phyloP scores from a whole-genome alignment of 257 asterid species.

The Schizonepeta tenuifolia region DNA sequence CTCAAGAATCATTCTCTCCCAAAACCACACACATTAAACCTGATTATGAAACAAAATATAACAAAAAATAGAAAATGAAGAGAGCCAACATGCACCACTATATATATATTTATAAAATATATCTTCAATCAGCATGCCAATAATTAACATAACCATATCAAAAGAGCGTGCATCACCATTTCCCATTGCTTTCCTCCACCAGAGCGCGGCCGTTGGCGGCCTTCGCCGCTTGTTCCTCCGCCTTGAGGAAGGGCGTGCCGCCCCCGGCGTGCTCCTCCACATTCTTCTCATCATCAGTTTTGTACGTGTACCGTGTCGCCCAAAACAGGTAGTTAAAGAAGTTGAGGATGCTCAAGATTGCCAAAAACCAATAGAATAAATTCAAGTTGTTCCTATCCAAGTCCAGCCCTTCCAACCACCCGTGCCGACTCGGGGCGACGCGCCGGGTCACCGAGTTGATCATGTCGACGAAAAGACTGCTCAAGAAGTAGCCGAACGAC shows the following conservation, averaged over 20 bases:
- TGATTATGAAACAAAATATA: background rate
- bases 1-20: constrained; percentile 1
- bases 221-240: constrained; percentile 33
- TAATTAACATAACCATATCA: background rate
- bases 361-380: constrained; percentile 80
- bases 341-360: constrained; percentile 62
- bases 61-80: background rate
- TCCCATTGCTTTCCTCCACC: constrained; percentile 38
- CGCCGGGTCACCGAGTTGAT: constrained; percentile 55
- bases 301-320: constrained; percentile 77
- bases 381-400: constrained; percentile 61
- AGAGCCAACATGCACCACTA: constrained; percentile 26
- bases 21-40: background rate
- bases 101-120: constrained; percentile 6
- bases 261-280: constrained; percentile 24
- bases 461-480: constrained; percentile 60
- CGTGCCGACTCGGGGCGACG: constrained; percentile 47
- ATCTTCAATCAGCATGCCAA: constrained; percentile 19
- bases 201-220: constrained; percentile 27
- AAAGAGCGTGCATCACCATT: constrained; percentile 19
- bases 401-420: constrained; percentile 70
- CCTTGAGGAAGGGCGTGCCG: constrained; percentile 36
- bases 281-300: constrained; percentile 35
- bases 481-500: constrained; percentile 75
- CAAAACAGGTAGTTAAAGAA: constrained; percentile 70